Conservation (phyloP, 768 basidiomycete species). For the Agaricus sinodeliciosus region DNA sequence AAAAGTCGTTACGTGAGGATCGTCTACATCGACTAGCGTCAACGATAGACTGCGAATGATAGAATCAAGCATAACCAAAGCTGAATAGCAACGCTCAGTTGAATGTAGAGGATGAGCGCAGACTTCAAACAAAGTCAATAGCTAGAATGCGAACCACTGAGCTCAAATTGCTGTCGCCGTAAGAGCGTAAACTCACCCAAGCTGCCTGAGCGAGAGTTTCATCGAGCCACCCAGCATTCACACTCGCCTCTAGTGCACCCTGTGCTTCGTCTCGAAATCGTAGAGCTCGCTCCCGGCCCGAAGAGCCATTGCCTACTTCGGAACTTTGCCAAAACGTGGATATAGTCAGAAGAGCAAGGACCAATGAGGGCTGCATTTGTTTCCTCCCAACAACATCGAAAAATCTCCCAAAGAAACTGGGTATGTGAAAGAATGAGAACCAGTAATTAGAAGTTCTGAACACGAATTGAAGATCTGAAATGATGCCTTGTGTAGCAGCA, state of each 20-base stretch:
- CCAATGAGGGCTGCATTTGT: slow-evolving; percentile 59
- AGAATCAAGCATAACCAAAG: slow-evolving; percentile 57
- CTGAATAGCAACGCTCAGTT: slow-evolving; percentile 43
- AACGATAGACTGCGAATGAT: slow-evolving; percentile 58
- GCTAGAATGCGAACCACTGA: slow-evolving; percentile 25
- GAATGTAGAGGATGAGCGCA: slow-evolving; percentile 62
- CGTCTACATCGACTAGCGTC: slow-evolving; percentile 50
- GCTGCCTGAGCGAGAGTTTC: slow-evolving; percentile 70
- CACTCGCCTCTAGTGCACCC: slow-evolving; percentile 61
- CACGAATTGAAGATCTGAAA: slow-evolving; percentile 54
- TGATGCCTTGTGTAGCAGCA: slow-evolving; percentile 35
- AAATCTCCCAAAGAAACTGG: slow-evolving; percentile 56
- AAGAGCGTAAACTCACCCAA: slow-evolving; percentile 43
- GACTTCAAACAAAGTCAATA: slow-evolving; percentile 67
- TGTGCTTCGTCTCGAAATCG: slow-evolving; percentile 63
- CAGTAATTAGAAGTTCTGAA: slow-evolving; percentile 63
- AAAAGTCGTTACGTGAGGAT: slow-evolving; percentile 47
- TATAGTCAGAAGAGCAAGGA: slow-evolving; percentile 56
- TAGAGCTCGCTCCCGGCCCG: slow-evolving; percentile 51
- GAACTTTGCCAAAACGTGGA: slow-evolving; percentile 69
- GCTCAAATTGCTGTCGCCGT: not conserved
- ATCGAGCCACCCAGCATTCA: slow-evolving; percentile 67
- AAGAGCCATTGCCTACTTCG: slow-evolving; percentile 43
- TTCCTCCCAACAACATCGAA: slow-evolving; percentile 47
- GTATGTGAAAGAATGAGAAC: slow-evolving; percentile 70